Evolutionary conservation across 2,329 filamentous ascomycete species (phyloP), one percentile per base, ranked within the genome.

Genomic region (Sporothrix humicola): DNA sequence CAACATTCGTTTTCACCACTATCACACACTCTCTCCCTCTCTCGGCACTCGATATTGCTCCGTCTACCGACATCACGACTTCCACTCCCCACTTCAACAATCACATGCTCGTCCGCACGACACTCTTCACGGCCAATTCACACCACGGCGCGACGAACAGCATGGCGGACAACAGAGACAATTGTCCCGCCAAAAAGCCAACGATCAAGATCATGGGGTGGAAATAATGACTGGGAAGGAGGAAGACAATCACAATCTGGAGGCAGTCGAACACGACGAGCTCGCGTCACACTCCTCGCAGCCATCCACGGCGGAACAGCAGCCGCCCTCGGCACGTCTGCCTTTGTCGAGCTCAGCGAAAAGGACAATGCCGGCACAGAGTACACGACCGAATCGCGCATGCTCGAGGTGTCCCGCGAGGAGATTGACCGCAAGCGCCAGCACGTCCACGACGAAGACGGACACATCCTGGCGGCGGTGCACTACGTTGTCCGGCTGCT

Each of bases 381-480:
- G n/a, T 80, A 92, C 79, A 97, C 95, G 2, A 89, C 89, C 37
- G 95, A 98, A 83, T 88, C 88, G 82, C 92, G 93, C 76, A 98
- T 98, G 95, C 87, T 98, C 15, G 89, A 94, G 80, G 89, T 87
- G 2, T 98, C 95, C 52, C 86, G 93, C 58, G 84, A 90, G 72
- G 95, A 98, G 83, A 89, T 97, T 50, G 86, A 86, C 73, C 93
- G 93, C 78, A 87, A 63, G 37, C 66, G 87, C 50, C 87, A 95
- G 0, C 85, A 59, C 54, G 68, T 71, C 4, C 66, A 61, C 8
- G 86, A 90, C 5, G 85, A 90, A 73, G 86, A 91, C 44, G 84
- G 84, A 54, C 89, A 91, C 0, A 80, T 93, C 15, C 84, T 83
- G 15, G 87, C 88, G 68, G 78, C 91, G 7, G 83, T 87, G 66